Conservation (phyloP, 1,284 basidiomycete species). For the Sphagnurus paluster region DNA sequence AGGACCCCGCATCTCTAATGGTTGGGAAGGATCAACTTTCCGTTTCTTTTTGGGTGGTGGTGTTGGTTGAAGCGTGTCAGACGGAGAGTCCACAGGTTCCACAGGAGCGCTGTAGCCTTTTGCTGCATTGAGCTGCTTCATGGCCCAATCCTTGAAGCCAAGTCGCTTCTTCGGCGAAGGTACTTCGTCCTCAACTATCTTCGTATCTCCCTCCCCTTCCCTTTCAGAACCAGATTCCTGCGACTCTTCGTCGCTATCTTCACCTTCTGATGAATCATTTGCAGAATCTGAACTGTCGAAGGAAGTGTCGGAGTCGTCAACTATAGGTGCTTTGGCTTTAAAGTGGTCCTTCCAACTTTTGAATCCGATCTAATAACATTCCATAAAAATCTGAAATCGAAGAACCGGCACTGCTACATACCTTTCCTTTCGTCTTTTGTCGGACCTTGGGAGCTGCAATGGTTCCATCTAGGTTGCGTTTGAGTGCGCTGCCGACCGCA, state of each 20-base stretch:
- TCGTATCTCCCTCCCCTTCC: slow-evolving; percentile 28
- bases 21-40: slow-evolving; percentile 32
- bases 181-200: slow-evolving; percentile 26
- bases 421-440: slow-evolving; percentile 41
- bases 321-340: slow-evolving; percentile 16
- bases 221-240: slow-evolving; percentile 17
- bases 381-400: slow-evolving; percentile 3
- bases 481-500: slow-evolving; percentile 58
- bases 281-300: slow-evolving; percentile 79
- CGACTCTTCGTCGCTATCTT: slow-evolving; percentile 25
- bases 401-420: slow-evolving; percentile 23
- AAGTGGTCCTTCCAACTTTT: slow-evolving; percentile 42
- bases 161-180: slow-evolving; percentile 33
- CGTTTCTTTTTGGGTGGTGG: slow-evolving; percentile 44
- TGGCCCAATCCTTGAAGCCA: slow-evolving; percentile 86
- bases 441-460: slow-evolving; percentile 47
- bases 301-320: slow-evolving; percentile 55
- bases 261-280: slow-evolving; percentile 47
- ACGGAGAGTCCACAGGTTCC: slow-evolving; percentile 7
- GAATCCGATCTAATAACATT: slow-evolving; percentile 34
- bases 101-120: slow-evolving; percentile 47
- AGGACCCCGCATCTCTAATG: slow-evolving; percentile 58
- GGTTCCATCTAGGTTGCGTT: slow-evolving; percentile 59
- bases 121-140: slow-evolving; percentile 65
- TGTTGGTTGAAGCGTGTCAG: slow-evolving; percentile 26